Conservation (phyloP, 805 yeast species). For the Groenewaldozyma salmanticensis region DNA sequence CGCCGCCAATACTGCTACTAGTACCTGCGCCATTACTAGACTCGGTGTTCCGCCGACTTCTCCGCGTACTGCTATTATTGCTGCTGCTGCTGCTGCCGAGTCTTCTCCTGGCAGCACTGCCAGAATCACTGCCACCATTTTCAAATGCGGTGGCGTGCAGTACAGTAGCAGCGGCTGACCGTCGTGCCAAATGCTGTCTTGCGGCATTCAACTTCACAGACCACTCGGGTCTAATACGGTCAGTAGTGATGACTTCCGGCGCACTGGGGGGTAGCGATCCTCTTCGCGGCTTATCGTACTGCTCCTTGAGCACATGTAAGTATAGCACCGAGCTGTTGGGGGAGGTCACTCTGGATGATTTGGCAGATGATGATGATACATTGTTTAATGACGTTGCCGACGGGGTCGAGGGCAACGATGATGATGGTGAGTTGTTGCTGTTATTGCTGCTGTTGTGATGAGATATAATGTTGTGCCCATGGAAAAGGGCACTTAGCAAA, state of each 20-base stretch:
- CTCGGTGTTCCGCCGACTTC: neutral
- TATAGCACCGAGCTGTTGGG: neutral
- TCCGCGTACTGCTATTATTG: neutral
- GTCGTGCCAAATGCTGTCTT: conserved; percentile 64
- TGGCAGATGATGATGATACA: neutral
- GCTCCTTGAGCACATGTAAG: conserved; percentile 13
- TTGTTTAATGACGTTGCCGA: conserved; percentile 1
- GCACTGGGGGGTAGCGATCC: conserved; percentile 58
- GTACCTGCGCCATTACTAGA: neutral
- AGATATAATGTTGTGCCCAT: conserved; percentile 1
- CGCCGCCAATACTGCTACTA: neutral
- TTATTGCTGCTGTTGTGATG: neutral
- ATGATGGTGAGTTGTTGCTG: neutral
- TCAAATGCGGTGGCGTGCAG: conserved; percentile 74
- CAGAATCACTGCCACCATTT: conserved; percentile 19
- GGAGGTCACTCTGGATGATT: neutral
- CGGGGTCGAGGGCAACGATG: conserved; percentile 2
- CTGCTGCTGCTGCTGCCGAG: neutral
- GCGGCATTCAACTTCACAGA: conserved; percentile 63
- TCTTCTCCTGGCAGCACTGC: neutral
- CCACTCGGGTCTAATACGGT: conserved; percentile 89
- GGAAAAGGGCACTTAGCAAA: neutral
- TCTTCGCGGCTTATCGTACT: conserved; percentile 26
- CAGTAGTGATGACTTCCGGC: conserved; percentile 67
- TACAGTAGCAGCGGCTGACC: conserved; percentile 91